Base-by-base conservation (phyloP, 805 yeast species). In the Barnettozyma wickerhamii region DNA sequence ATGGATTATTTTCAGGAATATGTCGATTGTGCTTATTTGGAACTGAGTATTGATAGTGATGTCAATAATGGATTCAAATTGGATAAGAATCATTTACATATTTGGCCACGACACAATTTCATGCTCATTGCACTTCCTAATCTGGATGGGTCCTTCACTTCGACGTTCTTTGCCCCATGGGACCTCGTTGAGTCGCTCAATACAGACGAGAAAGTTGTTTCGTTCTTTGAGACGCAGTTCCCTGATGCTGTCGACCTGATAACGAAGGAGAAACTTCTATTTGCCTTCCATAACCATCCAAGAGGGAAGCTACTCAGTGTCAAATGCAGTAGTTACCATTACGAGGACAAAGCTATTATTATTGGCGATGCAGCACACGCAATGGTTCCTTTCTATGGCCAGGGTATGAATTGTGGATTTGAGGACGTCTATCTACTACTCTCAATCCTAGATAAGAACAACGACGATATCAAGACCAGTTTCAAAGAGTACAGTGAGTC, bases 311-410 rank as follows among this genome's bases (percentile, higher is more conserved):
- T 90, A 33, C 71, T 89, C 65, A 87, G 85, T 46, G 73, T 85
- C 7, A 73, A 72, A 35, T 81, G 86, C 50, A 64, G 65, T 37
- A 88, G 91, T 2, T 90, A 87, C 63, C 77, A 86, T 55, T 72
- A 68, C 34, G 60, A 69, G 31, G 84, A 79, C 35, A 74, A 75
- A 42, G 80, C 80, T 13, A 65, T 90, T 9, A 64, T 90, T 10
- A 64, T 90, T 21, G 97, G 97, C 6, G 97, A 90, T 60, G 95
- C 97, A 1, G 95, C 97, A 0, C 97, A 90, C 63, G 79, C 93
- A 21, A 90, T 89, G 96, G 97, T 90, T 6, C 97, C 97, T n/a
- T 90, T 90, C 60, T 90, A 89, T 57, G 97, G 97, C 9, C 97
- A 90, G 60, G 97, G 97, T 5, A 84, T 90, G 91, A 90, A 90